These are phyloP conservation scores for Globisporangium nodosum DNA, from an alignment of 352 stramenopile species.

Conservation along the genomic window DNA sequence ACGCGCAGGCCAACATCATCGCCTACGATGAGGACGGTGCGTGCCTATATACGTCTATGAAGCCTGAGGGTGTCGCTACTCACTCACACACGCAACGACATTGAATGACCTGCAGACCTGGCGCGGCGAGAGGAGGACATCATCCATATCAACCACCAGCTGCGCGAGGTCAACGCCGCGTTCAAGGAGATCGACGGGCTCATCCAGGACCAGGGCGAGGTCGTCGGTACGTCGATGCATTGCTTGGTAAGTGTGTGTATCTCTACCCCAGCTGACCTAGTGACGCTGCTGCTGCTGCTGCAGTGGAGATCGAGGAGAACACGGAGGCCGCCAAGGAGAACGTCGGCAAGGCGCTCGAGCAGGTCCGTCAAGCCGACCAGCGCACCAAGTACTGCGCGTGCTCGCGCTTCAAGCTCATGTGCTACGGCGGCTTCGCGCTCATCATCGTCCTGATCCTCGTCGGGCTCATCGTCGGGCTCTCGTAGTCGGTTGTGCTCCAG, in stretches of 20 bases:
- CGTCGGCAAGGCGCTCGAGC: slow-evolving; percentile 54
- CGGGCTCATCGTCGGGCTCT: slow-evolving; percentile 36
- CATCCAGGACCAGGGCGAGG: slow-evolving; percentile 78
- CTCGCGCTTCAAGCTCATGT: slow-evolving; percentile 62
- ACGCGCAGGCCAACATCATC: slow-evolving; percentile 79
- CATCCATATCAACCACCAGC: slow-evolving; percentile 84
- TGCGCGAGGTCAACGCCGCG: slow-evolving; percentile 79
- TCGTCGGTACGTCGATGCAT: slow-evolving; percentile 31
- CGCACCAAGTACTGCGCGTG: slow-evolving; percentile 69
- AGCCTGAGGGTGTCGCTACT: no score
- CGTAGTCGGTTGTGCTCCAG: slow-evolving; percentile 8
- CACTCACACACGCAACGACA: no score
- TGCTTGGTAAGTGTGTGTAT: not conserved
- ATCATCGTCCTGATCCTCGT: slow-evolving; percentile 55
- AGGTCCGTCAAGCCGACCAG: slow-evolving; percentile 69
- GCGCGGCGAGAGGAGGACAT: slow-evolving; percentile 81
- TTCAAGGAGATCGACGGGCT: slow-evolving; percentile 83
- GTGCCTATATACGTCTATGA: slow-evolving; percentile 4
- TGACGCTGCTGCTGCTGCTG: not conserved
- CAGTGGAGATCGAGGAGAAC: slow-evolving; percentile 82
- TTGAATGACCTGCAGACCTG: slow-evolving; percentile 34
- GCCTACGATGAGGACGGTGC: slow-evolving; percentile 84
- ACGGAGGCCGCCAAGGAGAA: slow-evolving; percentile 76
- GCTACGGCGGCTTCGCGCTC: slow-evolving; percentile 44
- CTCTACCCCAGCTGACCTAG: not conserved